These are phyloP conservation scores for Chenopodium album DNA, from an alignment of 148 eudicot genomes.

Conservation along the genomic window DNA sequence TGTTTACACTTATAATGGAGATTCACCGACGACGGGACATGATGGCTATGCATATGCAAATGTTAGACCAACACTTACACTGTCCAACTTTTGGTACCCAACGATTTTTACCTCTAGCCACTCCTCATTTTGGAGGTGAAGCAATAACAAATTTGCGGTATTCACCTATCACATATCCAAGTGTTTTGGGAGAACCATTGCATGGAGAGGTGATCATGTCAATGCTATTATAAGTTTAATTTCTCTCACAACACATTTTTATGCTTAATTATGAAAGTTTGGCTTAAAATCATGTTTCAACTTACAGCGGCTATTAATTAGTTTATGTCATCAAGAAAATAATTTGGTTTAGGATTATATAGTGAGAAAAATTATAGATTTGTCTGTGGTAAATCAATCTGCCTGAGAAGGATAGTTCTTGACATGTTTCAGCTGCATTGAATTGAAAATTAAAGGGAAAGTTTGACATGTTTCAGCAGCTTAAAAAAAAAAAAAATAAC, in stretches of 20 bases:
- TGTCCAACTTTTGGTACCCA: constrained; percentile 96
- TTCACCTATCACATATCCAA: constrained; percentile 96
- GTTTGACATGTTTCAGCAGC: background rate
- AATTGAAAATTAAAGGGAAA: too few species aligned
- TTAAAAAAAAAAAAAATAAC: too few species aligned
- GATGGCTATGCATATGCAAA: constrained; percentile 98
- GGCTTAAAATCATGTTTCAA: background rate
- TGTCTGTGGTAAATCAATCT: background rate
- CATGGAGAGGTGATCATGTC: constrained; percentile 82
- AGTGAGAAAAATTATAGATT: background rate
- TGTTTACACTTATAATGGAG: constrained; percentile 87
- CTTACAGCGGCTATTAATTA: too few species aligned
- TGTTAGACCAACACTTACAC: constrained; percentile 97
- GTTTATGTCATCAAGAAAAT: background rate
- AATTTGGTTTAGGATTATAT: background rate
- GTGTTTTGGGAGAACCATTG: constrained; percentile 97
- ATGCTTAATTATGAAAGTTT: background rate
- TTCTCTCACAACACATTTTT: background rate
- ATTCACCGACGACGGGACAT: constrained; percentile 93
- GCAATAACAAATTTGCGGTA: constrained; percentile 62
- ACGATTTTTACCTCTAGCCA: constrained; percentile 67
- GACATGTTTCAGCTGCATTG: background rate
- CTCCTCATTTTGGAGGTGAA: constrained; percentile 69
- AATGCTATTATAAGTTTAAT: background rate
- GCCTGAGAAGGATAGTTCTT: background rate